Conservation (phyloP, 2,329 filamentous ascomycete genomes). For the Aphanocladium album region DNA sequence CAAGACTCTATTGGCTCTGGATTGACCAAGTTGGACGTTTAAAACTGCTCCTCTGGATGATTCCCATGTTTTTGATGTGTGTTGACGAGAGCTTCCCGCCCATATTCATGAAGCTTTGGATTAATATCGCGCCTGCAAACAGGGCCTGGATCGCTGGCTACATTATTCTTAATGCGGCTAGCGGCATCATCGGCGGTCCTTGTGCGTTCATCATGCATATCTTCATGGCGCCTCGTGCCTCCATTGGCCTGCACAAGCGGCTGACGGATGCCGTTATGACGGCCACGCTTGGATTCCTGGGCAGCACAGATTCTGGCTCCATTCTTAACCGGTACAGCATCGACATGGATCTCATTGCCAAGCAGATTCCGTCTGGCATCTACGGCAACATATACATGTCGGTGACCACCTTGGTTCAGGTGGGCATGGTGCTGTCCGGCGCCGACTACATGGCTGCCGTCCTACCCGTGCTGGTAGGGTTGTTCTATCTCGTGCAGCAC, state of each 20-base stretch:
- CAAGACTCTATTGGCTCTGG: background rate
- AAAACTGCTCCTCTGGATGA: no score
- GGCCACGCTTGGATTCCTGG: background rate
- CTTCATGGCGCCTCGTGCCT: no score
- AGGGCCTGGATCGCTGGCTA: background rate
- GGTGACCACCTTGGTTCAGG: no score
- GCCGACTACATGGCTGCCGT: no score
- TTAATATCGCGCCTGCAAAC: background rate
- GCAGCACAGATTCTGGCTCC: background rate
- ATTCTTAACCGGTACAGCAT: slow-evolving; percentile 18
- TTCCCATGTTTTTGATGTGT: no score
- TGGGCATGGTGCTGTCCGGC: no score
- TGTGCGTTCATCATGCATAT: background rate
- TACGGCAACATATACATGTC: no score
- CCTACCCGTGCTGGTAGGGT: no score
- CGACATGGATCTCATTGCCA: no score
- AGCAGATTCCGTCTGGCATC: no score
- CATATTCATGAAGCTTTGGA: background rate
- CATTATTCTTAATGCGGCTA: no score
- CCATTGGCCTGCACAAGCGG: no score
- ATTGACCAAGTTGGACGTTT: background rate
- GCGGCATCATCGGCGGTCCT: background rate
- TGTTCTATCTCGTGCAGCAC: background rate
- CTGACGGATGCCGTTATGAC: background rate
- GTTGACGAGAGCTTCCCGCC: background rate